phyloP scores from a whole-genome alignment of 305 asterid species.

The Andrographis paniculata region DNA sequence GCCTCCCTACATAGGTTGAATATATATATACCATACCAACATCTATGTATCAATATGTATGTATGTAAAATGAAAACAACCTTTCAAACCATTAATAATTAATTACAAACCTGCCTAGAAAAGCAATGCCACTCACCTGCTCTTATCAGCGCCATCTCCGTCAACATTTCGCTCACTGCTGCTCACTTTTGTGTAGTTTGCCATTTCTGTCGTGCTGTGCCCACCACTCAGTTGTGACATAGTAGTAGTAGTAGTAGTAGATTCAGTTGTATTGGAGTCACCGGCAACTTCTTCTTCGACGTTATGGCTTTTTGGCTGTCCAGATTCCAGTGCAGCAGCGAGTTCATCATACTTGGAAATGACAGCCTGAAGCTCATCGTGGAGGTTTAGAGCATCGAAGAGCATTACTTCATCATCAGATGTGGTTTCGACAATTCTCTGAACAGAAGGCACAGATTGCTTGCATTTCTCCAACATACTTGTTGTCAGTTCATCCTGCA shows the following conservation, averaged over 20 bases:
- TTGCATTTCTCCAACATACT: slow-evolving; percentile 79
- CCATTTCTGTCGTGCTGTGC: slow-evolving; percentile 18
- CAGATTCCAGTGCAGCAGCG: slow-evolving; percentile 39
- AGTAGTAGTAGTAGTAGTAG: too few species aligned
- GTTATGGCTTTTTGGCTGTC: slow-evolving; percentile 21
- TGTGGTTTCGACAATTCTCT: slow-evolving; percentile 67
- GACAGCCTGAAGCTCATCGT: slow-evolving; percentile 70
- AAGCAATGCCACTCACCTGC: too few species aligned
- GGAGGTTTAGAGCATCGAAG: slow-evolving; percentile 81
- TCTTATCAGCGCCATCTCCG: slow-evolving; percentile 21
- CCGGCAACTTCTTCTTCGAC: slow-evolving; percentile 24
- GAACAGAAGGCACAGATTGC: slow-evolving; percentile 56
- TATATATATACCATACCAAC: too few species aligned
- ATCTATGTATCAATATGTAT: too few species aligned
- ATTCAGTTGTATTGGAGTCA: slow-evolving; percentile 21
- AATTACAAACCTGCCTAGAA: too few species aligned
- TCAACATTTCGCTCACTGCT: slow-evolving; percentile 13
- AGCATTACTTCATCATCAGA: slow-evolving; percentile 77
- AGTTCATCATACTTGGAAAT: slow-evolving; percentile 50
- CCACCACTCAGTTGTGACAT: slow-evolving; percentile 18
- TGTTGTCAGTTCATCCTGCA: slow-evolving; percentile 72
- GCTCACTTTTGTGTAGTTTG: slow-evolving; percentile 21
- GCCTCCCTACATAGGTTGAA: too few species aligned
- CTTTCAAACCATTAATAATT: too few species aligned
- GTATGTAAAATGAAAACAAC: too few species aligned